These are phyloP conservation scores for Pseudocercospora fuligena DNA, from an alignment of 2,329 filamentous ascomycete genomes.

Conservation along the genomic window DNA sequence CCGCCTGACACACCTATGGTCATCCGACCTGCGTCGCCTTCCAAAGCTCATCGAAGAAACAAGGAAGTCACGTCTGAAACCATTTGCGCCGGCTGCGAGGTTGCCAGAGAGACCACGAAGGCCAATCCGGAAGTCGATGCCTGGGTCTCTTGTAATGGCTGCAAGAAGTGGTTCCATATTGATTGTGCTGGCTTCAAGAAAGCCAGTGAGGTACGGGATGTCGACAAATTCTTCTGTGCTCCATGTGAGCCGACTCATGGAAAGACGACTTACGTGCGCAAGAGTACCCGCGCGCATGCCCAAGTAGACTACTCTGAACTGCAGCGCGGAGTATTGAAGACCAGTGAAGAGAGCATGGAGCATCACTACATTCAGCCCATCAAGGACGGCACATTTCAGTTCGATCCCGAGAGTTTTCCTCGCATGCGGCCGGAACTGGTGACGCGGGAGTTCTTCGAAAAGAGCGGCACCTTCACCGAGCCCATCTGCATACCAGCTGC, in stretches of 20 bases:
- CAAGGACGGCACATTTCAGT: slow-evolving; percentile 66
- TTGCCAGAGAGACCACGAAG: slow-evolving; percentile 57
- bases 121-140: slow-evolving; percentile 57
- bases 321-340: slow-evolving; percentile 68
- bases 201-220: slow-evolving; percentile 65
- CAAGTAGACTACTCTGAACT: slow-evolving; percentile 71
- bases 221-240: slow-evolving; percentile 71
- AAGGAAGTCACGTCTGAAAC: slow-evolving; percentile 45
- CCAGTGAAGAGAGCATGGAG: slow-evolving; percentile 66
- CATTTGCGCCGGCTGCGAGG: slow-evolving; percentile 62
- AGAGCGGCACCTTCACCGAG: slow-evolving; percentile 66
- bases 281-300: slow-evolving; percentile 67
- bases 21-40: slow-evolving; percentile 30
- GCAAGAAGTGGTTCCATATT: slow-evolving; percentile 71
- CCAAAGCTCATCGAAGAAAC: slow-evolving; percentile 35
- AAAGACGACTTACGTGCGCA: slow-evolving; percentile 68
- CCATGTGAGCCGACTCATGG: slow-evolving; percentile 64
- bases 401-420: slow-evolving; percentile 65
- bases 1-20: slow-evolving; percentile 37
- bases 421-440: slow-evolving; percentile 67
- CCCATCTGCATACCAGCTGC: slow-evolving; percentile 69
- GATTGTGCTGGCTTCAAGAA: slow-evolving; percentile 69
- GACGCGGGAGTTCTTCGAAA: slow-evolving; percentile 67
- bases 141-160: slow-evolving; percentile 72
- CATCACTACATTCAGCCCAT: slow-evolving; percentile 72